These are phyloP conservation scores for Gynostemma pentaphyllum DNA, from an alignment of 306 rosid species.

Conservation along the genomic window DNA sequence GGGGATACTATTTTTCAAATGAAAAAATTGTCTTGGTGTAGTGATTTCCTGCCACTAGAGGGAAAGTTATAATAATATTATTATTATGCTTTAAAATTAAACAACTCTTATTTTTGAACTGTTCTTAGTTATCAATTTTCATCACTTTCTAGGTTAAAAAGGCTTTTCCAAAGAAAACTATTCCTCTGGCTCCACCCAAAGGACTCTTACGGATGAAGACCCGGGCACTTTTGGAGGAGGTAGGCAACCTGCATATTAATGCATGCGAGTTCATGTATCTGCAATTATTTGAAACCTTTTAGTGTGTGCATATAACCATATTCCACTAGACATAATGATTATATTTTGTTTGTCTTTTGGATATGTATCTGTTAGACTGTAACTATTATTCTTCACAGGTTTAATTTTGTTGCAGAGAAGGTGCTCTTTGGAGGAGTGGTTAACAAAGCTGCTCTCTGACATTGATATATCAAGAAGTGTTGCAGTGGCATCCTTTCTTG, in stretches of 20 bases:
- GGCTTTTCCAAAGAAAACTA: constrained; percentile 62
- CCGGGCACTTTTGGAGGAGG: constrained; percentile 90
- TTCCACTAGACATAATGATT: too few species aligned
- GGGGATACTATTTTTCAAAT: constrained; percentile 2
- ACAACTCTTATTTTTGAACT: constrained; percentile 12
- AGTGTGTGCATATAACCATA: too few species aligned
- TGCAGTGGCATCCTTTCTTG: constrained; percentile 89
- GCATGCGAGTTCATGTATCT: not conserved
- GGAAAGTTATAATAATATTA: not conserved
- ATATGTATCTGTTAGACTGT: constrained; percentile 5
- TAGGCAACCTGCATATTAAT: constrained; percentile 16
- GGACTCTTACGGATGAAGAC: constrained; percentile 82
- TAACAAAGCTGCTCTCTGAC: constrained; percentile 75
- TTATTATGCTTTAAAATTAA: constrained; percentile 7
- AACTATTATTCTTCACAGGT: constrained; percentile 20
- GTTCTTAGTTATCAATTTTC: constrained; percentile 12
- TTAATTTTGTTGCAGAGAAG: constrained; percentile 75
- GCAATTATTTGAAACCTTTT: not conserved
- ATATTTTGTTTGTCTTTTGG: not conserved
- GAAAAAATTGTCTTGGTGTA: not conserved
- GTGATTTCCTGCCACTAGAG: not conserved
- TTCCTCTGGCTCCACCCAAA: constrained; percentile 90
- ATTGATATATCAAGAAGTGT: constrained; percentile 84
- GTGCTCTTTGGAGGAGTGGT: constrained; percentile 95
- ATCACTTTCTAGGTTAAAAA: constrained; percentile 53